A percentile compares a stretch with the other conserved stretches of the same genome.
phyloP scores from a whole-genome alignment of 306 rosid genomes.

The Vicia sativa region DNA sequence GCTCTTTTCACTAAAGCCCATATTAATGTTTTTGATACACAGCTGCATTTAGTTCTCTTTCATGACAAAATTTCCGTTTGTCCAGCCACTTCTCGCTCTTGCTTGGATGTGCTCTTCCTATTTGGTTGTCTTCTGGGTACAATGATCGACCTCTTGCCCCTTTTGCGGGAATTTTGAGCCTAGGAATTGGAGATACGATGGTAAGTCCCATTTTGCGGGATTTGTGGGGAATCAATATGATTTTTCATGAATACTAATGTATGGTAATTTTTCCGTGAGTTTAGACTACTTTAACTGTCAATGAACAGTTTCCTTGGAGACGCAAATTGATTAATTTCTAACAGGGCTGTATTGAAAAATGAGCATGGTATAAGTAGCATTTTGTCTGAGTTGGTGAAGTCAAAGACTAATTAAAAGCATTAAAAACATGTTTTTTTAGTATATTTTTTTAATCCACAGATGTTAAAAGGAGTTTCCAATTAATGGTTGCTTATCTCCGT shows the following conservation, averaged over 20 bases:
- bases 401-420: constrained; percentile 18
- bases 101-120: constrained; percentile 93
- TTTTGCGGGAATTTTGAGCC: constrained; percentile 92
- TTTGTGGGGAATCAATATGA: constrained; percentile 8
- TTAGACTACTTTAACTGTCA: constrained; percentile 13
- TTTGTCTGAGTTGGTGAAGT: constrained; percentile 9
- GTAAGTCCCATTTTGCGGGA: constrained; percentile 36
- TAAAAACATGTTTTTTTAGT: constrained; percentile 1
- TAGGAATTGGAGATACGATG: constrained; percentile 98
- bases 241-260: constrained; percentile 25
- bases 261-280: not conserved
- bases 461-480: not conserved
- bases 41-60: constrained; percentile 27
- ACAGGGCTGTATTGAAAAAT: constrained; percentile 20
- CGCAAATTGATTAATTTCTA: constrained; percentile 16
- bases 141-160: constrained; percentile 91
- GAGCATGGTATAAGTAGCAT: constrained; percentile 1
- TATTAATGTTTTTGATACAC: constrained; percentile 33
- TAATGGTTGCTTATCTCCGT: constrained; percentile 10
- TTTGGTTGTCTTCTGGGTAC: constrained; percentile 91
- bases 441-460: constrained; percentile 12
- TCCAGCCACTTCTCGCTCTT: constrained; percentile 87
- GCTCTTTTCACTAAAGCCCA: constrained; percentile 7
- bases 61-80: constrained; percentile 37
- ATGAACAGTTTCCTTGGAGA: constrained; percentile 20